Percentiles rank a stretch among this genome's conserved stretches.
These are phyloP conservation scores for Mollisia scopiformis DNA, from an alignment of 2,329 filamentous ascomycete species.

Conservation along the genomic window DNA sequence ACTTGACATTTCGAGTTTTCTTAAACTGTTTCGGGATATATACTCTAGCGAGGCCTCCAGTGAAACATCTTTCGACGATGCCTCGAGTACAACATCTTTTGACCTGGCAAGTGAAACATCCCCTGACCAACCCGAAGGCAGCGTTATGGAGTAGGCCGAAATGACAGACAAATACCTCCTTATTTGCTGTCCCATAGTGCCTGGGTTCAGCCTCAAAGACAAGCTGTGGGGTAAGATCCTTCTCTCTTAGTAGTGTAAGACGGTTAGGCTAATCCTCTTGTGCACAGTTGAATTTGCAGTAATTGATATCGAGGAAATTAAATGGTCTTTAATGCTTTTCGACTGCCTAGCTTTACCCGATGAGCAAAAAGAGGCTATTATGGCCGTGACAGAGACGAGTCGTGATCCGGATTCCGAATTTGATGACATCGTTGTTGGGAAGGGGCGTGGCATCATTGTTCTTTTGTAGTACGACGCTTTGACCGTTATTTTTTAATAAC, in stretches of 20 bases:
- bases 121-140: not conserved
- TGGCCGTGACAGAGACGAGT: no score
- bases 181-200: not conserved
- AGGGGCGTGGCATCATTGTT: not conserved
- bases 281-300: conserved; percentile 18
- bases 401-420: not conserved
- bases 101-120: not conserved
- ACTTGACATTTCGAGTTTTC: not conserved
- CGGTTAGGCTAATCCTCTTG: no score
- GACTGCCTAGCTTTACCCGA: no score
- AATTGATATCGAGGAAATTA: conserved; percentile 20
- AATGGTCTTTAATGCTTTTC: not conserved
- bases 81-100: conserved; percentile 1
- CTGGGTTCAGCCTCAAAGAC: not conserved
- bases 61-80: not conserved
- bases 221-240: not conserved
- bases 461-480: conserved; percentile 3
- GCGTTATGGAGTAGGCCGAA: not conserved
- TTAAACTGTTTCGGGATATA: not conserved
- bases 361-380: no score
- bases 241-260: not conserved
- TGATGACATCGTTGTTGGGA: not conserved
- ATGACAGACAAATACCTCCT: not conserved
- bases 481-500: not conserved
- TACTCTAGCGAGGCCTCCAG: not conserved